Evolutionary conservation across 352 stramenopile species (phyloP), one percentile per base, ranked within the genome.

Genomic region (Plasmopara halstedii): DNA sequence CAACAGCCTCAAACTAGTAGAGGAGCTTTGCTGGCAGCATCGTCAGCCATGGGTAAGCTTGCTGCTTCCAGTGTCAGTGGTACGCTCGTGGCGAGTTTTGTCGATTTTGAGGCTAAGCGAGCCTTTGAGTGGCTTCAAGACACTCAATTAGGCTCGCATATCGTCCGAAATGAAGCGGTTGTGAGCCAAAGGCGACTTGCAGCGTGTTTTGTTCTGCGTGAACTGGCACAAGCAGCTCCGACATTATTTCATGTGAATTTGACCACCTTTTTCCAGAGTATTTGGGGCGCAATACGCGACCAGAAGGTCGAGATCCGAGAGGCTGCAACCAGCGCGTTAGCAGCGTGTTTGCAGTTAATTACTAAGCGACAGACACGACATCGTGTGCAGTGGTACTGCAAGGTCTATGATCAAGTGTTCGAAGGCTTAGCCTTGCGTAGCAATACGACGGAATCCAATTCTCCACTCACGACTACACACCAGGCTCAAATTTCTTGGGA

Each of bases 221-320:
- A 95, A 50, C 68, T 97, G 17, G 88, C 88, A 11, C 60, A 68
- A 25, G 84, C 90, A 14, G 85, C 86, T 18, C 86, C 86, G 2
- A 95, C 84, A 42, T 66, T 96, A 4, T 96, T 97, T 54, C 88
- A 96, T 56, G 77, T 91, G 27, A 91, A 95, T 46, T 64, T 95
- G 32, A 87, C 77, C n/a, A 89, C 83, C 11, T 95, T 97, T 53
- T 95, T 97, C 43, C 85, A 96, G 60, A 86, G 71, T n/a, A 95
- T 96, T 51, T 94, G 85, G 85, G 73, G 76, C 13, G 80, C 83
- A 0, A 72, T 96, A 18, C 64, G 83, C 29, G 85, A 95, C 26
- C 29, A 52, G 4, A 58, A 69, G 29, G 73, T 88, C 4, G 81
- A 90, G 50, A 94, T 95, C 36, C 68, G 84, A 46, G 70, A 93